A percentile compares a stretch with the other conserved stretches of the same genome.
Evolutionary conservation across 78 protist species (phyloP).

Genomic region (Creolimax fragrantissima): DNA sequence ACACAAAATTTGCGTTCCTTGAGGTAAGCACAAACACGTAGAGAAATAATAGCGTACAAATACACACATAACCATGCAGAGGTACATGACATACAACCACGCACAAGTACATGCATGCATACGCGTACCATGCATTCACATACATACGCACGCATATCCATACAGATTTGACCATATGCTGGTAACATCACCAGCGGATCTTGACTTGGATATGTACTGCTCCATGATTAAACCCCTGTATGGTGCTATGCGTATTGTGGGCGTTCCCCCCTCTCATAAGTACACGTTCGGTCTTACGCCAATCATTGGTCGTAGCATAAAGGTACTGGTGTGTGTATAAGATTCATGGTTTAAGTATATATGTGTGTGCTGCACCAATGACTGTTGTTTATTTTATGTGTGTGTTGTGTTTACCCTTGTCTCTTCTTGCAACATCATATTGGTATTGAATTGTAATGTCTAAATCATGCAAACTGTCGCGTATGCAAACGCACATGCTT

Average conservation of each 20-base stretch:
- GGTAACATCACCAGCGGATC: background rate
- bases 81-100: no score
- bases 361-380: background rate
- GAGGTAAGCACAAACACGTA: no score
- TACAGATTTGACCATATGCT: slow-evolving; percentile 3
- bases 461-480: background rate
- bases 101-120: no score
- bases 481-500: background rate
- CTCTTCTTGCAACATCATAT: background rate
- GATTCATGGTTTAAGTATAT: background rate
- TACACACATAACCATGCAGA: no score
- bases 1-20: no score
- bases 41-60: no score
- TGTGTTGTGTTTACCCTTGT: background rate
- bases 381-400: background rate
- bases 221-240: background rate
- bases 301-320: background rate
- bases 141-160: no score
- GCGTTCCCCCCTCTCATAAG: background rate
- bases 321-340: background rate
- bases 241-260: background rate
- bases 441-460: background rate
- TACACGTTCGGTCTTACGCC: background rate
- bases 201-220: background rate
- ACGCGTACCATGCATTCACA: no score